Conservation (phyloP, 139 green algal species). For the Chlamydomonas urium region DNA sequence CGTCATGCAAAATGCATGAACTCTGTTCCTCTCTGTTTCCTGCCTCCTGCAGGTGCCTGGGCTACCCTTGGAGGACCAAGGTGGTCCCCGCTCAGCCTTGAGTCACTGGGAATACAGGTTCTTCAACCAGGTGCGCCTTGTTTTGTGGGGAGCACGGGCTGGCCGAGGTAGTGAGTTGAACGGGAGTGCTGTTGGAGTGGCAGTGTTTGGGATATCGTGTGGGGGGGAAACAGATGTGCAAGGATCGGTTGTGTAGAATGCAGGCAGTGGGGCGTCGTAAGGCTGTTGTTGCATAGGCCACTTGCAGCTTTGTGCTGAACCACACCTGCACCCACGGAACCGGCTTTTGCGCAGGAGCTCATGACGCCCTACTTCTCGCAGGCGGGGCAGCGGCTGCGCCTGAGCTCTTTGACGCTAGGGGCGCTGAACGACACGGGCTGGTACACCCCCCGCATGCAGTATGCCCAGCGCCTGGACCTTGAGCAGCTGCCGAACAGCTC, state of each 20-base stretch:
- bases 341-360: neutral
- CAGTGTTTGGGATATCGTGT: no score
- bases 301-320: neutral
- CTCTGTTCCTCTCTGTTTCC: neutral
- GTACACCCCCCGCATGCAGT: neutral
- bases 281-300: neutral
- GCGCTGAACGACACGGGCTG: neutral
- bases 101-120: constrained; percentile 6
- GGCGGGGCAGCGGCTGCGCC: neutral
- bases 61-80: constrained; percentile 1
- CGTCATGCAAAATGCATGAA: neutral
- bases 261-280: neutral
- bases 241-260: neutral
- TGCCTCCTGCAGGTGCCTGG: neutral
- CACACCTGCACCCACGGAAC: neutral
- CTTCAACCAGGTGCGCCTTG: neutral
- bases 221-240: no score
- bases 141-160: neutral
- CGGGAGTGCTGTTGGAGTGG: no score
- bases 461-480: neutral
- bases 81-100: neutral
- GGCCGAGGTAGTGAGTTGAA: neutral
- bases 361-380: constrained; percentile 7
- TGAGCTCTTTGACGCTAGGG: neutral
- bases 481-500: no score